phyloP scores from a whole-genome alignment of 2,329 filamentous ascomycete species.

The Pseudopithomyces maydicus region DNA sequence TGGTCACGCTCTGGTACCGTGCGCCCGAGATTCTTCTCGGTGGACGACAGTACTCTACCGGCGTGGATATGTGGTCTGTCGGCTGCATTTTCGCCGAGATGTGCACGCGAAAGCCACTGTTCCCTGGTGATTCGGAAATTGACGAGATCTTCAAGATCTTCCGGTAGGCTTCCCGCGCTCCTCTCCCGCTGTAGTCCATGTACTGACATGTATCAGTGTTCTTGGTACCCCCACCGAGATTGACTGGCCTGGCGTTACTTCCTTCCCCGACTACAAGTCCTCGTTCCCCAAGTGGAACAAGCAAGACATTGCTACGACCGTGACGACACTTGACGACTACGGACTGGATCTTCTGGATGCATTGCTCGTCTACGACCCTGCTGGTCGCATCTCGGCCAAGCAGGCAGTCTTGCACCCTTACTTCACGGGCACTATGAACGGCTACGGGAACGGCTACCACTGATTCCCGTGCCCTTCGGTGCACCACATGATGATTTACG shows the following conservation, averaged over 20 bases:
- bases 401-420: conserved; percentile 84
- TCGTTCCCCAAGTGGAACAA: conserved; percentile 91
- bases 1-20: conserved; percentile 93
- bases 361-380: conserved; percentile 86
- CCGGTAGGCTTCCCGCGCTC: conserved; percentile 60
- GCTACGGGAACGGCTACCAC: conserved; percentile 43
- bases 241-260: conserved; percentile 89
- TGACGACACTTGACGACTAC: conserved; percentile 72
- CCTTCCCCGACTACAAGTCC: conserved; percentile 90
- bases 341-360: conserved; percentile 71
- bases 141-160: conserved; percentile 96
- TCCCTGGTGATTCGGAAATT: conserved; percentile 91
- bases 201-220: conserved; percentile 44
- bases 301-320: conserved; percentile 68
- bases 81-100: conserved; percentile 96
- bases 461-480: conserved; percentile 23
- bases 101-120: conserved; percentile 91
- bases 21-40: conserved; percentile 89
- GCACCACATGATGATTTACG: conserved; percentile 37
- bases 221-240: conserved; percentile 84
- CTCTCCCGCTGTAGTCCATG: background rate
- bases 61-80: conserved; percentile 95
- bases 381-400: conserved; percentile 86
- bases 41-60: conserved; percentile 89
- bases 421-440: conserved; percentile 63